These are phyloP conservation scores for Chaetomium sp. DNA, from an alignment of 2,329 filamentous ascomycete genomes.

Conservation along the genomic window DNA sequence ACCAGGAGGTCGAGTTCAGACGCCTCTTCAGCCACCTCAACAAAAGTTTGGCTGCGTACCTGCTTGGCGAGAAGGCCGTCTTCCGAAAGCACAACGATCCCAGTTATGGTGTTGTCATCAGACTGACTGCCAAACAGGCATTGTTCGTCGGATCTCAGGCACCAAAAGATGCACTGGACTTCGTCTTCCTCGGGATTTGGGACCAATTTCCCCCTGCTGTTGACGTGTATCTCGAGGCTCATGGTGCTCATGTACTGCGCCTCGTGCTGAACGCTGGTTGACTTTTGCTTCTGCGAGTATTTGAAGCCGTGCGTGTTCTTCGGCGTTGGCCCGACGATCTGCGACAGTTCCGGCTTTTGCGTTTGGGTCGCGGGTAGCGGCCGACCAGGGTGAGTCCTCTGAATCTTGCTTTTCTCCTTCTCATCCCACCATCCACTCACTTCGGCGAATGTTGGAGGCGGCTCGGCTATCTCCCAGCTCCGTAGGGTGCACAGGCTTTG, in stretches of 20 bases:
- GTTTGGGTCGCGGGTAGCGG: slow-evolving; percentile 25
- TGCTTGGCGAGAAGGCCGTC: slow-evolving; percentile 60
- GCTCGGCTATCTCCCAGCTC: slow-evolving; percentile 74
- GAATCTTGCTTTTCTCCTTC: slow-evolving; percentile 36
- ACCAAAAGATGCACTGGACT: slow-evolving; percentile 88
- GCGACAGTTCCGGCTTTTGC: slow-evolving; percentile 59
- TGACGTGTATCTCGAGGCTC: slow-evolving; percentile 91
- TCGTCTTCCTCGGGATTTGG: slow-evolving; percentile 92
- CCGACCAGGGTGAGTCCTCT: slow-evolving; percentile 24
- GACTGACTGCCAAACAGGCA: slow-evolving; percentile 52
- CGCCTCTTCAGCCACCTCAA: slow-evolving; percentile 71
- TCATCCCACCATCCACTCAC: slow-evolving; percentile 69
- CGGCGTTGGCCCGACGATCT: slow-evolving; percentile 87
- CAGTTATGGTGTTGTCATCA: slow-evolving; percentile 59
- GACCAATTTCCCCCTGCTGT: slow-evolving; percentile 76
- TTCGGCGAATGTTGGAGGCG: slow-evolving; percentile 70
- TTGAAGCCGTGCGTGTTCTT: slow-evolving; percentile 81
- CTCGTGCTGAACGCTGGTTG: slow-evolving; percentile 78
- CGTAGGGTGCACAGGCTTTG: slow-evolving; percentile 62
- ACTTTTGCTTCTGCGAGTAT: slow-evolving; percentile 75
- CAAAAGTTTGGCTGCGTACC: slow-evolving; percentile 59
- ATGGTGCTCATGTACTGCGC: slow-evolving; percentile 95
- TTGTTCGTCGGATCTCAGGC: slow-evolving; percentile 74
- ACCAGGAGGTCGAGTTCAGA: slow-evolving; percentile 85
- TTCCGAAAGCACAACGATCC: slow-evolving; percentile 72